Conservation (phyloP, 1,284 basidiomycete genomes). For the Irpex lacteus region DNA sequence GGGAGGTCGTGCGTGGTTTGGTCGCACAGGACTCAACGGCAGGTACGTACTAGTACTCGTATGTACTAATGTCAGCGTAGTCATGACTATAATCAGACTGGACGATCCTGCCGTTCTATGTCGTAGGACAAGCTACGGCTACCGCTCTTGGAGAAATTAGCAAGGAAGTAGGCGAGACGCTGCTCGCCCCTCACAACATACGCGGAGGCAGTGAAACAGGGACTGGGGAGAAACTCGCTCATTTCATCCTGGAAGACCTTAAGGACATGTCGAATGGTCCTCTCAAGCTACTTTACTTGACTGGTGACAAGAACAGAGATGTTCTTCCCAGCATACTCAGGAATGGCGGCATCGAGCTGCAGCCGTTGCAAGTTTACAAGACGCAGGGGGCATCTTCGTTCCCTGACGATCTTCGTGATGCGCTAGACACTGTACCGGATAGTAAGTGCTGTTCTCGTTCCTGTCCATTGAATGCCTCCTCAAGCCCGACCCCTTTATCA, state of each 20-base stretch:
- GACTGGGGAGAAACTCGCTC: constrained; percentile 62
- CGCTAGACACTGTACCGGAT: constrained; percentile 26
- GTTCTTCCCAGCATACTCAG: constrained; percentile 53
- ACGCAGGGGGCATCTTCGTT: constrained; percentile 58
- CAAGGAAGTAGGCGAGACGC: constrained; percentile 23
- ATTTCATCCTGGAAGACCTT: constrained; percentile 55
- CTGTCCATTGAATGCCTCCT: background rate
- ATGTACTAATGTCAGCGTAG: background rate
- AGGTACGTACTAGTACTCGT: background rate
- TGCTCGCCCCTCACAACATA: constrained; percentile 39
- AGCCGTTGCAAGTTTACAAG: constrained; percentile 61
- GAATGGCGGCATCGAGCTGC: constrained; percentile 42
- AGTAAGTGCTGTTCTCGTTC: background rate
- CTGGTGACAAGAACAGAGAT: constrained; percentile 80
- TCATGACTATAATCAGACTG: constrained; percentile 32
- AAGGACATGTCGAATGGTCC: constrained; percentile 4
- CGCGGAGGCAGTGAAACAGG: constrained; percentile 58
- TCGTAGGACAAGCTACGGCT: constrained; percentile 66
- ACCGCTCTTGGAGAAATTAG: constrained; percentile 39
- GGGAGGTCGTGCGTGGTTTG: constrained; percentile 33
- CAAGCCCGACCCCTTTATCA: background rate
- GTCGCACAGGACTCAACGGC: constrained; percentile 6
- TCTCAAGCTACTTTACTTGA: constrained; percentile 60
- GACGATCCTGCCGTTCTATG: constrained; percentile 65
- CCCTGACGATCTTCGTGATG: constrained; percentile 38